Conservation (phyloP, 208 protist species). For the Crithidia bombi region DNA sequence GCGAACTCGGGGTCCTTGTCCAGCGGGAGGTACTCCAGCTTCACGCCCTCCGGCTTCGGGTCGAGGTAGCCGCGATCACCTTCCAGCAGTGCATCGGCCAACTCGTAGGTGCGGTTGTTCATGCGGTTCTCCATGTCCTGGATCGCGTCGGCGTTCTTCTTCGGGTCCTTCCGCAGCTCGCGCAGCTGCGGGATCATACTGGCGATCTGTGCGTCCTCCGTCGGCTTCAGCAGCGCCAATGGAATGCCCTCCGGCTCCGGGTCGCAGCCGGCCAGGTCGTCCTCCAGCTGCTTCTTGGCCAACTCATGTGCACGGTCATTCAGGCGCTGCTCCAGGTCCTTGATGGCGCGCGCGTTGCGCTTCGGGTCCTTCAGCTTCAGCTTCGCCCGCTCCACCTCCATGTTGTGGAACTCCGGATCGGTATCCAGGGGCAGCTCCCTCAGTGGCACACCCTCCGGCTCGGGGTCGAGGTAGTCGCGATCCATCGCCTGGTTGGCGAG, state of each 20-base stretch:
- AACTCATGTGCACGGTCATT: conserved; percentile 79
- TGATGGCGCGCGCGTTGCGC: conserved; percentile 49
- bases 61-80: conserved; percentile 81
- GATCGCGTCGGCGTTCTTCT: conserved; percentile 39
- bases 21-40: conserved; percentile 65
- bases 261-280: conserved; percentile 64
- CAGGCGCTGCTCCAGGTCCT: conserved; percentile 64
- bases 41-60: conserved; percentile 59
- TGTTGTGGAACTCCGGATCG: conserved; percentile 54
- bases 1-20: conserved; percentile 69
- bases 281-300: conserved; percentile 58
- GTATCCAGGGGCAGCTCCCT: conserved; percentile 48
- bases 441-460: conserved; percentile 73
- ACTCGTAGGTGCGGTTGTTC: conserved; percentile 79
- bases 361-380: conserved; percentile 69
- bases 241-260: conserved; percentile 73
- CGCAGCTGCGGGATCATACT: conserved; percentile 69
- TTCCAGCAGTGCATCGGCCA: conserved; percentile 67
- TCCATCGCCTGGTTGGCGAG: conserved; percentile 51
- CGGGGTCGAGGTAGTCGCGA: conserved; percentile 70
- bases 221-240: conserved; percentile 56
- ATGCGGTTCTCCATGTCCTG: conserved; percentile 64
- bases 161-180: conserved; percentile 61
- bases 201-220: conserved; percentile 54
- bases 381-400: conserved; percentile 76